These are phyloP conservation scores for Cicer arietinum DNA, from an alignment of 306 rosid species.

Conservation along the genomic window DNA sequence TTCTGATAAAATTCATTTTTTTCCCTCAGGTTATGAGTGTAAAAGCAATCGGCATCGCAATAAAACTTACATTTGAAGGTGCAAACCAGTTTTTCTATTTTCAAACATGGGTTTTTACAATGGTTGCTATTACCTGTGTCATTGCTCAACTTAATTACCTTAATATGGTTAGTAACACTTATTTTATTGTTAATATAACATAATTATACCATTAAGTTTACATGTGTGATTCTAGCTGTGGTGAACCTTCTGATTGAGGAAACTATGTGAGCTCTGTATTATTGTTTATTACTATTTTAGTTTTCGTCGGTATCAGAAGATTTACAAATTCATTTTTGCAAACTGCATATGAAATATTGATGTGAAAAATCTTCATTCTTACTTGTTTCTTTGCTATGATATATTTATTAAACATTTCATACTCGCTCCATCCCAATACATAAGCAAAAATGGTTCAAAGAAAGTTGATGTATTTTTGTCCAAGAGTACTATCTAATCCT, in stretches of 20 bases:
- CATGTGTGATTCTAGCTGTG: neutral
- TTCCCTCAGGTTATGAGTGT: conserved; percentile 79
- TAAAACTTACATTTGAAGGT: conserved; percentile 85
- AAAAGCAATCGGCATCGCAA: conserved; percentile 89
- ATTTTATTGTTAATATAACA: neutral
- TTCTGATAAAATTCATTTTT: conserved; percentile 27
- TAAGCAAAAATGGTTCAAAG: too few relatives aligned
- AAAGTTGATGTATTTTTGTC: too few relatives aligned
- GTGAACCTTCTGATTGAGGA: conserved; percentile 30
- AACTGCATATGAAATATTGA: conserved; percentile 1
- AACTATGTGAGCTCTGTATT: conserved; percentile 21
- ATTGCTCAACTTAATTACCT: conserved; percentile 78
- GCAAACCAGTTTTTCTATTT: conserved; percentile 66
- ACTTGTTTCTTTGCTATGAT: conserved; percentile 12
- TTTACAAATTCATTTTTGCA: conserved; percentile 4
- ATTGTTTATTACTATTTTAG: conserved; percentile 9
- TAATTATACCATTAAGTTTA: neutral
- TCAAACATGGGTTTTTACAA: conserved; percentile 85
- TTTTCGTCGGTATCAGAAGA: neutral
- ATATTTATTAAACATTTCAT: neutral
- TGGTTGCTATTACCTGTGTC: conserved; percentile 76
- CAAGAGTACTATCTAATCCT: neutral
- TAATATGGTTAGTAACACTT: conserved; percentile 67
- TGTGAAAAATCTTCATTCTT: neutral
- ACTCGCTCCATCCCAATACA: too few relatives aligned